phyloP scores from a whole-genome alignment of 352 stramenopile genomes.

The Globisporangium apiculatum region DNA sequence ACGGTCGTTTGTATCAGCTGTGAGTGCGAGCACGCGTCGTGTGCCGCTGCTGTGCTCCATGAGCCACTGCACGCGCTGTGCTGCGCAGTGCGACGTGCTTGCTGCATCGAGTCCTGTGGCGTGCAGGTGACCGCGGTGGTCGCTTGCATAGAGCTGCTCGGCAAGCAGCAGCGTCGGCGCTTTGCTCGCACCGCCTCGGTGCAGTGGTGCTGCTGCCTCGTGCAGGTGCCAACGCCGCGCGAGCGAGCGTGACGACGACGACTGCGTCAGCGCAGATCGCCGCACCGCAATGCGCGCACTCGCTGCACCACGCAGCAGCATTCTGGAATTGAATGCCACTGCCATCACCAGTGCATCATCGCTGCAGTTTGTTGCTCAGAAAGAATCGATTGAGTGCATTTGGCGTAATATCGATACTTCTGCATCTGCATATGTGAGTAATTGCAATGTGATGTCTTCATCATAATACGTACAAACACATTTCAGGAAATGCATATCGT shows the following conservation, averaged over 20 bases:
- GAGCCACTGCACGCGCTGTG: conserved; percentile 28
- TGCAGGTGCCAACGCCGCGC: too few species aligned
- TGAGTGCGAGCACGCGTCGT: conserved; percentile 33
- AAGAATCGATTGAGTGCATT: too few species aligned
- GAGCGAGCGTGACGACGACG: background rate
- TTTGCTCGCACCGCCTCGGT: background rate
- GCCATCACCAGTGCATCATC: background rate
- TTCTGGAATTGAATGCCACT: too few species aligned
- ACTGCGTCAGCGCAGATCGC: background rate
- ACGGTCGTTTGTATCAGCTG: conserved; percentile 13
- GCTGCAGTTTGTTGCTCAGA: too few species aligned
- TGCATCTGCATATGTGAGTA: too few species aligned
- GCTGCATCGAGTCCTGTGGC: conserved; percentile 13
- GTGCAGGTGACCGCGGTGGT: conserved; percentile 24
- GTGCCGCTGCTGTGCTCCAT: conserved; percentile 8
- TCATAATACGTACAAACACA: too few species aligned
- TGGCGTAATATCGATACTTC: too few species aligned
- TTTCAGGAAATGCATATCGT: too few species aligned
- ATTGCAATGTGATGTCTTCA: too few species aligned
- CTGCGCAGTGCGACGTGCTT: conserved; percentile 18
- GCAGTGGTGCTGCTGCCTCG: too few species aligned
- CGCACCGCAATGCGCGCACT: too few species aligned
- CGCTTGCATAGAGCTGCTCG: conserved; percentile 1
- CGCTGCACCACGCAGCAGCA: background rate
- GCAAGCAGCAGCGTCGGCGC: background rate